Base-by-base conservation (phyloP, 805 yeast species). In the Kockiozyma suomiensis region DNA sequence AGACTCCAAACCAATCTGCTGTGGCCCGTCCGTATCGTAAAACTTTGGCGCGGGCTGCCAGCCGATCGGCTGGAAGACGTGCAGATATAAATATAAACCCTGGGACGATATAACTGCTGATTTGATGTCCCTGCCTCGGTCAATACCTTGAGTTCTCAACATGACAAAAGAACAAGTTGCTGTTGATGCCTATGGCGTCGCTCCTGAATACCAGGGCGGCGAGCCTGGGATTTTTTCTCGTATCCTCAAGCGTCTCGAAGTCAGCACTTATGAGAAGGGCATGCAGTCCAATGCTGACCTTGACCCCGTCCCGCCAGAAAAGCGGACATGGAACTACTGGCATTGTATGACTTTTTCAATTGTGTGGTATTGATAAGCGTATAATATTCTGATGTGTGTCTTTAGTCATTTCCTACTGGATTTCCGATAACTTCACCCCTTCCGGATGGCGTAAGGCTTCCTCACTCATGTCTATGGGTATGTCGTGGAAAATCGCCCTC, bases 381-480 rank as follows among this genome's bases (percentile, higher is more conserved):
- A n/a, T n/a, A n/a, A n/a, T n/a, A n/a, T n/a, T 28, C 25, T 2
- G 19, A 32, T 17, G 23, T 4, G 33, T 25, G 23, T 10, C 10
- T 4, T 7, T 17, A 54, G 58, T 32, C 47, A 46, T 54, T 50
- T 52, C 56, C 41, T 61, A 61, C 54, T 61, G 65, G 65, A 61
- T 61, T 35, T 61, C 65, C 4, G 65, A 61, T 33, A 56, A 48
- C 50, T 61, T 56, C 55, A 50, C 65, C 15, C 59, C 63, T 32
- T 51, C 56, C 21, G 64, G 66, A n/a, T 65, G 68, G 68, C 65
- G 66, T 52, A 57, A 58, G 40, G 66, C 68, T 23, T 43, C 67
- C 4, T 63, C 67, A n/a, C 52, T 65, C 19, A 46, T 65, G 54
- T 47, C 47, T 28, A 54, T 60, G 42, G 68, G 68, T 41, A 55